Evolutionary conservation across 352 stramenopile genomes (phyloP).

Genomic region (Lagenidium sp.): DNA sequence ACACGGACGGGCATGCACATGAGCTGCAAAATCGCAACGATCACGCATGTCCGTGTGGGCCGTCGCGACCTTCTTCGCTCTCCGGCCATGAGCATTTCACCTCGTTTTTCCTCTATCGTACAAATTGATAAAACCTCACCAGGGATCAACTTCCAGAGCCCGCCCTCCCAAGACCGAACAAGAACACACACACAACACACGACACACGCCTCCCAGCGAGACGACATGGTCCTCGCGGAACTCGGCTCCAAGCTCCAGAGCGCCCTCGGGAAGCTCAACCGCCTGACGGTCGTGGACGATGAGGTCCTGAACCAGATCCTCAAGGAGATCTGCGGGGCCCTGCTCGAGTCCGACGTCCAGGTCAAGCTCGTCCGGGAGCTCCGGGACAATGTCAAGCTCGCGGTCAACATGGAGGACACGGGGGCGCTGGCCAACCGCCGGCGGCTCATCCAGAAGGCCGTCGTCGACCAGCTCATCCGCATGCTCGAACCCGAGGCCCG

Average conservation of each 20-base stretch:
- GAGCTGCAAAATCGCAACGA: too few species aligned
- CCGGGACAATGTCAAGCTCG: conserved; percentile 86
- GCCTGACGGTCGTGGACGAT: conserved; percentile 84
- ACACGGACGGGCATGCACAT: too few species aligned
- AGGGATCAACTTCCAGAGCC: too few species aligned
- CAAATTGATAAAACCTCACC: too few species aligned
- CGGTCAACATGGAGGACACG: conserved; percentile 75
- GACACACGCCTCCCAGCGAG: too few species aligned
- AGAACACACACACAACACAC: not conserved
- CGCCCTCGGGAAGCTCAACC: conserved; percentile 84
- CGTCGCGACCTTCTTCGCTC: too few species aligned
- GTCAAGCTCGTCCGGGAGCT: conserved; percentile 85
- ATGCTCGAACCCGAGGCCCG: conserved; percentile 85
- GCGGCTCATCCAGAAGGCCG: conserved; percentile 87
- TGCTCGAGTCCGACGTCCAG: conserved; percentile 88
- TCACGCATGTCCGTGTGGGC: too few species aligned
- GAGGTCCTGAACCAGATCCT: conserved; percentile 84
- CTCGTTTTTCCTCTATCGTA: too few species aligned
- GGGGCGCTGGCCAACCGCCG: conserved; percentile 74
- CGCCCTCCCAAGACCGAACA: not conserved
- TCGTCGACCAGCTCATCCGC: conserved; percentile 84
- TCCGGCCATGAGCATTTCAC: too few species aligned
- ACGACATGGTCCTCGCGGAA: conserved; percentile 90
- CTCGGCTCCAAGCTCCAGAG: conserved; percentile 83
- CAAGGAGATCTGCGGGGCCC: conserved; percentile 87